These are phyloP conservation scores for Alternaria brassicicola DNA, from an alignment of 2,329 filamentous ascomycete species.

Conservation along the genomic window DNA sequence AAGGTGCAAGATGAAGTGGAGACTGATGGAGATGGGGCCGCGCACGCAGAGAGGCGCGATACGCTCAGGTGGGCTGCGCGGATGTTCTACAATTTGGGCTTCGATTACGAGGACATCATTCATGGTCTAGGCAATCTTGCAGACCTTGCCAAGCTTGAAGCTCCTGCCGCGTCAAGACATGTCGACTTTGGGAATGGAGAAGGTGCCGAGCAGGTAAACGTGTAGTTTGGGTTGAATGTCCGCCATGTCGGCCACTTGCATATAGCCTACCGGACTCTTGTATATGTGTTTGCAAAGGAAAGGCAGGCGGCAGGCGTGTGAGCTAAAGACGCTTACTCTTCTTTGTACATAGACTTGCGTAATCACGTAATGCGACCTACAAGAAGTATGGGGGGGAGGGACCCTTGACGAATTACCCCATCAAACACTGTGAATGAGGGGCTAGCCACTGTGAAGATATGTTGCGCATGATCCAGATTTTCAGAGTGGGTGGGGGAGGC, in stretches of 20 bases:
- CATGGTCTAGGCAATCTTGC: constrained; percentile 41
- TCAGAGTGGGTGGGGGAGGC: no score
- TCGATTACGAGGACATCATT: constrained; percentile 42
- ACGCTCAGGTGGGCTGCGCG: constrained; percentile 42
- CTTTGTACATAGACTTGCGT: constrained; percentile 26
- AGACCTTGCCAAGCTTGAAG: constrained; percentile 40
- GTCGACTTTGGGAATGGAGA: background rate
- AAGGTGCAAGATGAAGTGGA: constrained; percentile 43
- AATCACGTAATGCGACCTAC: constrained; percentile 11
- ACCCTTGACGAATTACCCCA: background rate
- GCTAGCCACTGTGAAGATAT: constrained; percentile 2
- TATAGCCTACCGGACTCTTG: background rate
- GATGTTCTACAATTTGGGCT: constrained; percentile 40
- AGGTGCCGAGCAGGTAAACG: background rate
- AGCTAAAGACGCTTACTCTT: background rate
- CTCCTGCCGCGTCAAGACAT: constrained; percentile 21
- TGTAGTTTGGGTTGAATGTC: background rate
- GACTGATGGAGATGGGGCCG: constrained; percentile 17
- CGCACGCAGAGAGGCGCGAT: constrained; percentile 29
- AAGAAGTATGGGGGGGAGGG: background rate
- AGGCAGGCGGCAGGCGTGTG: background rate
- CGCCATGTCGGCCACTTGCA: no score
- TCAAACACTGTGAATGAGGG: background rate
- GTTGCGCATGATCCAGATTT: constrained; percentile 11
- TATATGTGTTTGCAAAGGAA: background rate